Evolutionary conservation across 2,329 filamentous ascomycete genomes (phyloP), one percentile per base, ranked within the genome.

Genomic region (Leptographium procerum): DNA sequence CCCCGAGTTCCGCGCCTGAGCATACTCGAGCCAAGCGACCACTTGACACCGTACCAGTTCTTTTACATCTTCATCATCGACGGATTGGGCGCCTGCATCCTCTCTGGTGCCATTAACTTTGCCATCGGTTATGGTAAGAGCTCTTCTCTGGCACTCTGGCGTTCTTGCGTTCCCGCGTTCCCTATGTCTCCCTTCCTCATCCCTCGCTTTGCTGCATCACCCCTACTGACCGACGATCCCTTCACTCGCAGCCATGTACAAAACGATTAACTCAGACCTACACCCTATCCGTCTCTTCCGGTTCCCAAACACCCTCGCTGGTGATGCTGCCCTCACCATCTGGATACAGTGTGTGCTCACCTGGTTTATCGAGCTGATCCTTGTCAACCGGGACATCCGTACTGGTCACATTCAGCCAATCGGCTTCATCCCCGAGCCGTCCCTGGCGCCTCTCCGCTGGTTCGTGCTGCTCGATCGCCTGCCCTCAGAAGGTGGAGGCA

Each of bases 91-190:
- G 75, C 75, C 11, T 71, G 74, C 61, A 54, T 75, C n/a, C 51
- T 81, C 2, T 78, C 76, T 0, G 78, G 73, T 0, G 76, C 69
- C 26, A 75, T 81, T 61, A 81, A 81, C 67, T 79, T 80, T 65
- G 74, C 71, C 51, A 71, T 80, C 59, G 77, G 76, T 19, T 80
- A 78, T 61, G 74, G 77, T 79, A 64, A 59, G 68, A 65, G 10
- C 48, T 45, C 33, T 19, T 19, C 34, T 48, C 47, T 33, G 26
- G 26, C 22, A 29, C 51, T 47, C 24, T 36, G 4, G 19, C 10
- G 10, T 29, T 4, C 11, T 26, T 40, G 8, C 31, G 13, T 33
- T 9, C 36, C n/a, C n/a, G n/a, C n/a, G n/a, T n/a, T n/a, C n/a
- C n/a, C n/a, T n/a, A n/a, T n/a, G n/a, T 10, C n/a, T 11, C n/a